Conservation (phyloP, 2,329 filamentous ascomycete species). For the Emmonsiellopsis sp. region DNA sequence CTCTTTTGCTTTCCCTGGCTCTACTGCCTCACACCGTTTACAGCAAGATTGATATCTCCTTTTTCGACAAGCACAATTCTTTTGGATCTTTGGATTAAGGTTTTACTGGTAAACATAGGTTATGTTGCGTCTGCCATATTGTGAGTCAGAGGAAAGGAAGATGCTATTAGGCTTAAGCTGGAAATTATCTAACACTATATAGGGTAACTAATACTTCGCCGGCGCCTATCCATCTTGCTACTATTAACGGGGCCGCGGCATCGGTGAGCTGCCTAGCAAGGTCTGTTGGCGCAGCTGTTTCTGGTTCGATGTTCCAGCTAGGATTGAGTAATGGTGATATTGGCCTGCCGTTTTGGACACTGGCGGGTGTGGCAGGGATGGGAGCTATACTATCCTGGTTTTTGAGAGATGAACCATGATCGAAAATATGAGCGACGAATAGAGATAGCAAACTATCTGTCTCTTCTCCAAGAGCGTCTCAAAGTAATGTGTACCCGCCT, state of each 20-base stretch:
- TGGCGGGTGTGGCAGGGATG: background rate
- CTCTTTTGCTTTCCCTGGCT: background rate
- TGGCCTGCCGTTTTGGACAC: slow-evolving; percentile 4
- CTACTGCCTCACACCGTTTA: background rate
- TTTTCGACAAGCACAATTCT: background rate
- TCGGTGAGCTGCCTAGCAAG: slow-evolving; percentile 83
- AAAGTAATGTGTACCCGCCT: too few species aligned
- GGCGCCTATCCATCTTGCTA: slow-evolving; percentile 73
- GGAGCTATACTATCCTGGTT: background rate
- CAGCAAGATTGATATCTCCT: background rate
- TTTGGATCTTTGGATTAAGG: slow-evolving; percentile 3
- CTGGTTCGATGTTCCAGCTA: slow-evolving; percentile 43
- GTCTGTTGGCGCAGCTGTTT: slow-evolving; percentile 78
- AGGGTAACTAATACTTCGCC: slow-evolving; percentile 70
- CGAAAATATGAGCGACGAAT: too few species aligned
- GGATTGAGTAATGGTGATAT: slow-evolving; percentile 1
- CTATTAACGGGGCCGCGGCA: slow-evolving; percentile 83
- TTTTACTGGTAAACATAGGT: background rate
- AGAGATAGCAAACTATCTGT: too few species aligned
- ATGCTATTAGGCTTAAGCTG: too few species aligned
- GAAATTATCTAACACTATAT: background rate
- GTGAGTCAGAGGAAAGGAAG: background rate
- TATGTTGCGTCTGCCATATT: slow-evolving; percentile 4
- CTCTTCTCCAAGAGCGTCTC: too few species aligned
- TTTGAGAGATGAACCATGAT: background rate